phyloP scores from a whole-genome alignment of 192 early-diverging fungal genomes.

The Entrophospora sp. region DNA sequence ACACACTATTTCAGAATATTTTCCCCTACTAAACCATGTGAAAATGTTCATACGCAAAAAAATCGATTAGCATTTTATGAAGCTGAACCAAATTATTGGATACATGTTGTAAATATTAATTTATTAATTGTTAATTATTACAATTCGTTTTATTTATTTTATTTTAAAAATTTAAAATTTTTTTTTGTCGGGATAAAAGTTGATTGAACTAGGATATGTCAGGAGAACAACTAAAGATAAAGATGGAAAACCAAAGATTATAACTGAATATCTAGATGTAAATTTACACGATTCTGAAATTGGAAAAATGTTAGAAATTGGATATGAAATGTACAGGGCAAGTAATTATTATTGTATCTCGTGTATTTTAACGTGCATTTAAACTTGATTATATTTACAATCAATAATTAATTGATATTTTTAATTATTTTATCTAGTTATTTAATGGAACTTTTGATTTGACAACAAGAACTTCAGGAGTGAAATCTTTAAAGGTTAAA shows the following conservation, averaged over 20 bases:
- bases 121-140: not conserved
- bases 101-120: slow-evolving; percentile 41
- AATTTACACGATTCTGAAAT: slow-evolving; percentile 43
- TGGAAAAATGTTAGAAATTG: slow-evolving; percentile 34
- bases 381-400: not conserved
- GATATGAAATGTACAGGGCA: slow-evolving; percentile 48
- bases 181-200: slow-evolving; percentile 21
- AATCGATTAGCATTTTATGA: slow-evolving; percentile 46
- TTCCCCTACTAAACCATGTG: slow-evolving; percentile 37
- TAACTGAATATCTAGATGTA: slow-evolving; percentile 45
- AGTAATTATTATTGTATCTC: slow-evolving; percentile 18
- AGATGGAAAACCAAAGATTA: slow-evolving; percentile 40
- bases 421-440: slow-evolving; percentile 22
- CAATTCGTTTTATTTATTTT: not conserved
- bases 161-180: not conserved
- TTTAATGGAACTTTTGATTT: slow-evolving; percentile 31
- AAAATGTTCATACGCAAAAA: slow-evolving; percentile 56
- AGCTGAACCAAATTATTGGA: slow-evolving; percentile 52
- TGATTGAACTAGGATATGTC: slow-evolving; percentile 29
- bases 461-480: slow-evolving; percentile 8
- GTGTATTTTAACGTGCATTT: not conserved
- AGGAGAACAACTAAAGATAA: slow-evolving; percentile 34
- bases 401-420: not conserved
- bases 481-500: slow-evolving; percentile 14
- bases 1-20: slow-evolving; percentile 39